Conservation (phyloP, 192 early-diverging fungal genomes). For the Linnemannia schmuckeri region DNA sequence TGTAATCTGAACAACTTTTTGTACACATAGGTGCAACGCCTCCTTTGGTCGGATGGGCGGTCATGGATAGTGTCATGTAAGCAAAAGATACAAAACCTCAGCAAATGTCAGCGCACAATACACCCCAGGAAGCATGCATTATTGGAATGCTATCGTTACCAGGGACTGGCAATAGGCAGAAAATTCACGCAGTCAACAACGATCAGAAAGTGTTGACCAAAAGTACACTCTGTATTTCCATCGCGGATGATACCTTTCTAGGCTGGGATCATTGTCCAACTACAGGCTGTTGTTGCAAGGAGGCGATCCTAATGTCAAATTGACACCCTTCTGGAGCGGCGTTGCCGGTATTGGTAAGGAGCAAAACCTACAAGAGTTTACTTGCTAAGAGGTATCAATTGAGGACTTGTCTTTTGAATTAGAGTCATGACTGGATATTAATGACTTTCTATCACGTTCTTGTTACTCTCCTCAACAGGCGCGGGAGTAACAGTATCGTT, state of each 20-base stretch:
- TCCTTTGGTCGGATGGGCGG: conserved; percentile 91
- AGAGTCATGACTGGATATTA: neutral
- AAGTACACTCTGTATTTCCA: neutral
- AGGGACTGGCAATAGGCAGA: no score
- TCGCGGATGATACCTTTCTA: conserved; percentile 25
- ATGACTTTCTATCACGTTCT: neutral
- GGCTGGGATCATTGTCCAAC: conserved; percentile 89
- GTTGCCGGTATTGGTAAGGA: conserved; percentile 69
- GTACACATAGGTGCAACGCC: conserved; percentile 78
- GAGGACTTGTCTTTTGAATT: neutral
- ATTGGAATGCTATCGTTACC: neutral
- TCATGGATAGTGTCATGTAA: conserved; percentile 86
- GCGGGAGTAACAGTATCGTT: conserved; percentile 86
- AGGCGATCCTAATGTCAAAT: conserved; percentile 67
- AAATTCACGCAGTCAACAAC: no score
- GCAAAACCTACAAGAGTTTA: no score
- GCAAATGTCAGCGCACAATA: neutral
- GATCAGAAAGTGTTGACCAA: neutral
- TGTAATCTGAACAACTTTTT: neutral
- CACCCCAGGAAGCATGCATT: no score
- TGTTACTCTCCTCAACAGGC: conserved; percentile 35
- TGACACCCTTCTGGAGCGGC: conserved; percentile 78
- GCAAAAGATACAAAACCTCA: neutral
- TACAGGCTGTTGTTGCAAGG: conserved; percentile 78
- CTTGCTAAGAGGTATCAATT: no score